Percentiles rank a stretch among this genome's conserved stretches.
phyloP scores from a whole-genome alignment of 139 green algal genomes.

The Picochlorum sp. region DNA sequence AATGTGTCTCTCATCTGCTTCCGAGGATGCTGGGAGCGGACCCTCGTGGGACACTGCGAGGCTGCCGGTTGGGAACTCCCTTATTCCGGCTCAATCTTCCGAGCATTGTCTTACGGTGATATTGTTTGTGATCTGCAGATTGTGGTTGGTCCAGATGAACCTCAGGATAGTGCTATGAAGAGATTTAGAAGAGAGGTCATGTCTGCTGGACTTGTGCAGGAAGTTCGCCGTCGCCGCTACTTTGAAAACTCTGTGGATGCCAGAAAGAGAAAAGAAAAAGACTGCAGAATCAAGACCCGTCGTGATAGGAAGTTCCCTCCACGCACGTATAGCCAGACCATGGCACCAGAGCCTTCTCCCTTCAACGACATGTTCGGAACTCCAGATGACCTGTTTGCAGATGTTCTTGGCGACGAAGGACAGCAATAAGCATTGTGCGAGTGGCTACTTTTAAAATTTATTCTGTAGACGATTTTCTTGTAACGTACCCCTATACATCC shows the following conservation, averaged over 20 bases:
- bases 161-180: conserved; percentile 32
- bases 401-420: conserved; percentile 16
- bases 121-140: conserved; percentile 12
- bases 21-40: no score
- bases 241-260: conserved; percentile 42
- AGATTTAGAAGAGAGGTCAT: conserved; percentile 32
- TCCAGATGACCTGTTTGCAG: conserved; percentile 13
- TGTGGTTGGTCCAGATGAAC: conserved; percentile 29
- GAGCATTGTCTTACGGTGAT: neutral
- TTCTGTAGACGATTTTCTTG: neutral
- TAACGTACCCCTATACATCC: neutral
- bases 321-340: conserved; percentile 17
- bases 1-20: no score
- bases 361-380: conserved; percentile 38
- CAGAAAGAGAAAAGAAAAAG: conserved; percentile 42
- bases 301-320: conserved; percentile 12
- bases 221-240: conserved; percentile 36
- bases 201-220: conserved; percentile 23
- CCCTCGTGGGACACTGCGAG: no score
- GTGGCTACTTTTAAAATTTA: neutral
- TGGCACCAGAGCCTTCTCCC: conserved; percentile 26
- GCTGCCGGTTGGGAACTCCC: neutral
- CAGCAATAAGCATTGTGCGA: neutral
- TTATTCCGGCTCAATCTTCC: neutral
- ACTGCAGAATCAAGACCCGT: conserved; percentile 27